A percentile compares a stretch with the other conserved stretches of the same genome.
Evolutionary conservation across 2,329 filamentous ascomycete species (phyloP).

Genomic region (Tolypocladium ovalisporum): DNA sequence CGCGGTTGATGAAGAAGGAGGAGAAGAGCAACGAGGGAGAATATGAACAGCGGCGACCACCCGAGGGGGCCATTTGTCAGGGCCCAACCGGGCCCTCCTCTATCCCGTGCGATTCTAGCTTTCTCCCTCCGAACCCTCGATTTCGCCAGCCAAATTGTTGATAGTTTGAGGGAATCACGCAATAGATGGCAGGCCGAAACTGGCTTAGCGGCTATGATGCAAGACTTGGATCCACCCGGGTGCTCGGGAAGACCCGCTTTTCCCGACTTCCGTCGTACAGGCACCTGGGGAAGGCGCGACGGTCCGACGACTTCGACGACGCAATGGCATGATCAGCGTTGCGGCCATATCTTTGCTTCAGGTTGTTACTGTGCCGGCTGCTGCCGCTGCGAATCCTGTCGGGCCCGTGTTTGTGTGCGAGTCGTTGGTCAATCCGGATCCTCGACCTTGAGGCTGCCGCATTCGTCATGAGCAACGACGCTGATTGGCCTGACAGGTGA

Average conservation of each 20-base stretch:
- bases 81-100: slow-evolving; percentile 5
- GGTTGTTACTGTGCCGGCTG: background rate
- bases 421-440: background rate
- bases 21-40: background rate
- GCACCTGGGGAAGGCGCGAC: background rate
- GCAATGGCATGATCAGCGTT: background rate
- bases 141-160: slow-evolving; percentile 18
- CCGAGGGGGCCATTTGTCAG: slow-evolving; percentile 12
- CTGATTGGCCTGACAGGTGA: background rate
- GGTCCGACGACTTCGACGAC: background rate
- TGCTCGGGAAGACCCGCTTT: slow-evolving; percentile 6
- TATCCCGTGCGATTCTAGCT: background rate
- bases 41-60: background rate
- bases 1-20: slow-evolving; percentile 1
- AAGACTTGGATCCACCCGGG: slow-evolving; percentile 7
- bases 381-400: background rate
- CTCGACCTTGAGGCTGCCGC: background rate
- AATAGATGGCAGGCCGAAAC: slow-evolving; percentile 21
- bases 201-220: slow-evolving; percentile 19
- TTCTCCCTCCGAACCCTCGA: background rate
- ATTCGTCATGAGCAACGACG: background rate
- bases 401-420: background rate
- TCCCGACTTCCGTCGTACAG: slow-evolving; percentile 24
- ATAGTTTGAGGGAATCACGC: slow-evolving; percentile 27
- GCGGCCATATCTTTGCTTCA: background rate